phyloP scores from a whole-genome alignment of 2,329 filamentous ascomycete genomes.

The Fusarium udum region DNA sequence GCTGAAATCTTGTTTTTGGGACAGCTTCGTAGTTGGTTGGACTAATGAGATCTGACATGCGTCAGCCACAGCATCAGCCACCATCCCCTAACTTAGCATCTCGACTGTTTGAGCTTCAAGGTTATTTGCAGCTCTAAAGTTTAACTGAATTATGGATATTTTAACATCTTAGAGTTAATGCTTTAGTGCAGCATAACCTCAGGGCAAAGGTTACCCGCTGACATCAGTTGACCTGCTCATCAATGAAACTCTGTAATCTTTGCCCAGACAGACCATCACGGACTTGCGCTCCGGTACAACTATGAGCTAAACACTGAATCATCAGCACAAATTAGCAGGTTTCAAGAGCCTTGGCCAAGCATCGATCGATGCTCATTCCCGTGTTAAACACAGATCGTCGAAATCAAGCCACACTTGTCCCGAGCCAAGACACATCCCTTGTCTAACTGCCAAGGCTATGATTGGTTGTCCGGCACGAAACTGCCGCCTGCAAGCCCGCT shows the following conservation, averaged over 20 bases:
- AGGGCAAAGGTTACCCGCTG: neutral
- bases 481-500: slow-evolving; percentile 26
- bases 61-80: slow-evolving; percentile 7
- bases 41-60: neutral
- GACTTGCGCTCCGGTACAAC: neutral
- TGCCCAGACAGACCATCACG: neutral
- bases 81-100: neutral
- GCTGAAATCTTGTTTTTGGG: slow-evolving; percentile 2
- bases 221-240: neutral
- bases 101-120: neutral
- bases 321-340: slow-evolving; percentile 5
- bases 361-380: slow-evolving; percentile 1
- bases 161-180: neutral
- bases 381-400: neutral
- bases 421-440: slow-evolving; percentile 26
- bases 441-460: neutral
- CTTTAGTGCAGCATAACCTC: neutral
- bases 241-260: neutral
- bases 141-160: slow-evolving; percentile 1
- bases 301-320: slow-evolving; percentile 14
- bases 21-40: neutral
- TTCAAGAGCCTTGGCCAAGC: neutral
- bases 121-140: slow-evolving; percentile 7
- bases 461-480: slow-evolving; percentile 32
- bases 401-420: slow-evolving; percentile 25